Percentiles rank a stretch among this genome's conserved stretches.
phyloP scores from a whole-genome alignment of 352 stramenopile species.

The Synura sp. region DNA sequence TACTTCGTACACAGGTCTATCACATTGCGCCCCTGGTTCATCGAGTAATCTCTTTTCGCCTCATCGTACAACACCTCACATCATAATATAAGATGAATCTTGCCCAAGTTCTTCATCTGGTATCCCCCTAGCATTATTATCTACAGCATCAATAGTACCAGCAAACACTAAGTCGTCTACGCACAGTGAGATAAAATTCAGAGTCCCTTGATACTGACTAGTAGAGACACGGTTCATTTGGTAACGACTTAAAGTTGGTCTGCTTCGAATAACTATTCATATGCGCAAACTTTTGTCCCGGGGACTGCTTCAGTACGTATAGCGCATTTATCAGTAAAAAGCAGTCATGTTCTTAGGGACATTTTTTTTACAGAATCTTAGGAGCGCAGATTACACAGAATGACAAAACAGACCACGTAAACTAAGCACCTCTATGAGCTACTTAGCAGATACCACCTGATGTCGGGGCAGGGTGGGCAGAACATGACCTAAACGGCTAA shows the following conservation, averaged over 20 bases:
- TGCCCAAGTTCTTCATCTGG: not conserved
- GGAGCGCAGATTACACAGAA: no score
- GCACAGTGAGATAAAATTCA: constrained; percentile 1
- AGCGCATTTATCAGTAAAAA: constrained; percentile 17
- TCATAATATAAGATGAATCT: constrained; percentile 7
- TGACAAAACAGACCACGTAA: no score
- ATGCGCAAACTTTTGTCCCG: not conserved
- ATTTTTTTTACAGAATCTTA: no score
- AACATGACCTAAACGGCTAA: no score
- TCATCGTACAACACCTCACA: not conserved
- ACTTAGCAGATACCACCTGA: no score
- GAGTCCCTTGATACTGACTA: constrained; percentile 4
- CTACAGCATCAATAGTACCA: not conserved
- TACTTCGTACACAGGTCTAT: no score
- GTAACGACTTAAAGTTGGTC: not conserved
- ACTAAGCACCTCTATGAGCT: no score
- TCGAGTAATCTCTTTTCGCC: not conserved
- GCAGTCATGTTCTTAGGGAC: no score
- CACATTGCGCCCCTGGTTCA: no score
- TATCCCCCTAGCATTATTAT: constrained; percentile 19
- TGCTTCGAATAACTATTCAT: not conserved
- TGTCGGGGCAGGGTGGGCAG: no score
- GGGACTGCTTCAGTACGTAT: constrained; percentile 16
- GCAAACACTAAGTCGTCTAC: constrained; percentile 23
- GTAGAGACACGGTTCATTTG: constrained; percentile 3